Percentiles rank a stretch among this genome's conserved stretches.
phyloP scores from a whole-genome alignment of 306 rosid genomes.

The Malus orientalis region DNA sequence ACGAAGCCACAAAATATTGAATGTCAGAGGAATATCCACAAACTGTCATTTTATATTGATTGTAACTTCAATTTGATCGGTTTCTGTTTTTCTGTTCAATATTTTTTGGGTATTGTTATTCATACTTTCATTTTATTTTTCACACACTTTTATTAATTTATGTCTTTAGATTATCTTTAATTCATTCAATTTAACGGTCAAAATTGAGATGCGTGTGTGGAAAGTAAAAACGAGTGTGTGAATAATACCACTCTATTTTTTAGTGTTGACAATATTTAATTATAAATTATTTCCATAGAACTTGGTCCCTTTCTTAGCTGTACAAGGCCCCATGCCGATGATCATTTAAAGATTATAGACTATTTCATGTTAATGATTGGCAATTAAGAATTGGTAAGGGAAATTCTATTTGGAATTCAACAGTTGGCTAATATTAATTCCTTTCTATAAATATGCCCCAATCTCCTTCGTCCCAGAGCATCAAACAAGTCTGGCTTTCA shows the following conservation, averaged over 20 bases:
- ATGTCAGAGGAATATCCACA: background rate
- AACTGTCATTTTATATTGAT: background rate
- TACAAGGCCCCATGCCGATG: slow-evolving; percentile 20
- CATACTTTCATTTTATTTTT: too few species aligned
- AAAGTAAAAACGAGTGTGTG: too few species aligned
- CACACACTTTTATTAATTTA: accelerated
- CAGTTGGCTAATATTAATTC: background rate
- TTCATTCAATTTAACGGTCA: too few species aligned
- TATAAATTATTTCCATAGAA: slow-evolving; percentile 1
- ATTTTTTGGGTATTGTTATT: background rate
- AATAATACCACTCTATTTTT: background rate
- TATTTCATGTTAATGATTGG: slow-evolving; percentile 21
- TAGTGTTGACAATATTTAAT: background rate
- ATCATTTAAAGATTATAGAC: slow-evolving; percentile 11
- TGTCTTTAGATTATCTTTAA: too few species aligned
- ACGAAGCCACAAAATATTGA: background rate
- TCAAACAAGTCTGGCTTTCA: slow-evolving; percentile 18
- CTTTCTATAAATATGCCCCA: slow-evolving; percentile 29
- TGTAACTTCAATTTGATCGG: background rate
- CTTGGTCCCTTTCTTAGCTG: slow-evolving; percentile 16
- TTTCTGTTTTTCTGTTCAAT: background rate
- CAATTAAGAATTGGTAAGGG: background rate
- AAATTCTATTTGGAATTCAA: background rate
- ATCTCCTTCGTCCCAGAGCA: slow-evolving; percentile 16
- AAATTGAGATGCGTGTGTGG: too few species aligned